phyloP scores from a whole-genome alignment of 164 flowering plant genomes.

The Nelumbo lutea region DNA sequence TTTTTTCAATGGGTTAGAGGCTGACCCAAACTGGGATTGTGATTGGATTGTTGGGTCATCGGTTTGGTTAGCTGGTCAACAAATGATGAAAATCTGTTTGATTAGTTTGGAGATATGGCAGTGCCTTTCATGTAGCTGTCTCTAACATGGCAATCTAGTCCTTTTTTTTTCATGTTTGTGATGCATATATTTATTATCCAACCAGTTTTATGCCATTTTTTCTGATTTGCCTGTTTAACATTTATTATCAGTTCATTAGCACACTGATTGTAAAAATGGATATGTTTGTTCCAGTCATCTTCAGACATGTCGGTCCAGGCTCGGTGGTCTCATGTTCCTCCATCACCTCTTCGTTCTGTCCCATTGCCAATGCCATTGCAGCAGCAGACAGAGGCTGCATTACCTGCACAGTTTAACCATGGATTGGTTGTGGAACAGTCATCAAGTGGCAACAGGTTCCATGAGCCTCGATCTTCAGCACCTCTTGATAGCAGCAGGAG shows the following conservation, averaged over 20 bases:
- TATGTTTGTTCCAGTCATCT: slow-evolving; percentile 39
- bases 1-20: neutral
- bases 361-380: slow-evolving; percentile 54
- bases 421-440: slow-evolving; percentile 37
- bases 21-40: neutral
- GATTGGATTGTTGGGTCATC: too few species aligned
- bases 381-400: slow-evolving; percentile 45
- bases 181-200: too few species aligned
- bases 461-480: slow-evolving; percentile 36
- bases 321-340: slow-evolving; percentile 69
- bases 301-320: slow-evolving; percentile 62
- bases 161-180: too few species aligned
- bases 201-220: too few species aligned
- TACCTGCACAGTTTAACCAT: slow-evolving; percentile 47
- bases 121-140: neutral
- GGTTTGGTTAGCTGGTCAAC: too few species aligned
- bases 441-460: slow-evolving; percentile 36
- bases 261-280: slow-evolving; percentile 7
- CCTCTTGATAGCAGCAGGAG: slow-evolving; percentile 32
- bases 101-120: neutral
- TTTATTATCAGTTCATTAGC: neutral
- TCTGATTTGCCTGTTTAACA: too few species aligned
- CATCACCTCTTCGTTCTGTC: slow-evolving; percentile 51
- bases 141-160: too few species aligned
- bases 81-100: neutral